These are phyloP conservation scores for Flaveria floridana DNA, from an alignment of 140 eudicot species.

Conservation along the genomic window DNA sequence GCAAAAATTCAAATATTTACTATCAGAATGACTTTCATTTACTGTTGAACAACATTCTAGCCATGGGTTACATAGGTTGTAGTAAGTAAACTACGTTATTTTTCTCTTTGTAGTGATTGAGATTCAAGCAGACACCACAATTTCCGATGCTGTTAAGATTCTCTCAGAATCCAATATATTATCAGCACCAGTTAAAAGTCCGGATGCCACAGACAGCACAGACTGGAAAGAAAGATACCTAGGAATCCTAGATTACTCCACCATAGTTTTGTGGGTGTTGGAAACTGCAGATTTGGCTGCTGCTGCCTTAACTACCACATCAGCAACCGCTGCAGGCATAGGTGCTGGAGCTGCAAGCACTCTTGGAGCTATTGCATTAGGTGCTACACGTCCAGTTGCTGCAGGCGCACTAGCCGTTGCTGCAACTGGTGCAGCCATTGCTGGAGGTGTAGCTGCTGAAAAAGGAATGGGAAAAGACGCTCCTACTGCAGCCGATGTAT, in stretches of 20 bases:
- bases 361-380: conserved; percentile 75
- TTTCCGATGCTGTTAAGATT: conserved; percentile 70
- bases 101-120: conserved; percentile 62
- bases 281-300: conserved; percentile 86
- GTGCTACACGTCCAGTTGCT: conserved; percentile 75
- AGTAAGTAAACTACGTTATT: not conserved
- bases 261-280: conserved; percentile 82
- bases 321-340: conserved; percentile 84
- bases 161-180: conserved; percentile 78
- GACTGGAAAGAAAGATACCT: conserved; percentile 82
- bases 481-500: conserved; percentile 64
- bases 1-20: not conserved
- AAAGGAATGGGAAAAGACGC: conserved; percentile 75
- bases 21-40: not conserved
- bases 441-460: conserved; percentile 77
- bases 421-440: conserved; percentile 89
- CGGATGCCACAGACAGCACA: conserved; percentile 37
- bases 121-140: conserved; percentile 63
- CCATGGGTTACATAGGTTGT: not conserved
- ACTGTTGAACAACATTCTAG: not conserved
- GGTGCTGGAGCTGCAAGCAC: conserved; percentile 82
- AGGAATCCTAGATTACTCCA: conserved; percentile 88
- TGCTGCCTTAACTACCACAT: conserved; percentile 67
- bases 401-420: conserved; percentile 70
- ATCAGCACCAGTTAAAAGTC: conserved; percentile 72